Evolutionary conservation across 1,139 yeast species (phyloP), one percentile per base, ranked within the genome.

Genomic region (Magnusiomyces magnusii): DNA sequence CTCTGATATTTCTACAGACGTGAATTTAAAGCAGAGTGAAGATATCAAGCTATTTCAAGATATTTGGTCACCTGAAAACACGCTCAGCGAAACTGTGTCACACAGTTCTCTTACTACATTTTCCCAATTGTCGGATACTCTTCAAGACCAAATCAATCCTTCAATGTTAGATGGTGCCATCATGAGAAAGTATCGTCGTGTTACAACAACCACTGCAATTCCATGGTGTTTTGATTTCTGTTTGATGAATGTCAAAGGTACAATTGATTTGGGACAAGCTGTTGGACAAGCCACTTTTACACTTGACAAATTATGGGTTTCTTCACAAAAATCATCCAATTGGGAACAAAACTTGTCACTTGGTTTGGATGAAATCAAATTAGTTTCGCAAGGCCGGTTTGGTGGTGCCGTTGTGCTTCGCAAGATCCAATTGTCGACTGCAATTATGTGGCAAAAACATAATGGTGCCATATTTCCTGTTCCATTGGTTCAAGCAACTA

Each of bases 11-110:
- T 77, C 76, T 53, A 80, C 87, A 0, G 88, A 82, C 65, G 74
- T 92, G 59, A 89, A 90, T 67, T 77, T 91, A 61, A 88, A 88
- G 66, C 98, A 93, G 69, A 78, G 87, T 59, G 97, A 91, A 68
- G 97, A 93, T 70, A 74, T 92, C 60, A 87, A 87, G 57, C 73
- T 92, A 42, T 93, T 93, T 72, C 78, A 79, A 61, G 97, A 93
- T 70, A 84, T 92, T 47, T 93, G 98, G 98, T 72, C 81, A 55
- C 87, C 95, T 0, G 51, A 63, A 41, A 55, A 62, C 44, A 57
- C 56, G 21, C 64, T 52, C 27, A 24, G 55, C 31, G 31, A 41
- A 2, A 17, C 25, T 1, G 39, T n/a, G 17, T 52, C 51, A 1
- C 47, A 51, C 17, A 28, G 54, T 10, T 50, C 60, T 3, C 23